Conservation (phyloP, 208 protist genomes). For the Herpetomonas samuelpessoai region DNA sequence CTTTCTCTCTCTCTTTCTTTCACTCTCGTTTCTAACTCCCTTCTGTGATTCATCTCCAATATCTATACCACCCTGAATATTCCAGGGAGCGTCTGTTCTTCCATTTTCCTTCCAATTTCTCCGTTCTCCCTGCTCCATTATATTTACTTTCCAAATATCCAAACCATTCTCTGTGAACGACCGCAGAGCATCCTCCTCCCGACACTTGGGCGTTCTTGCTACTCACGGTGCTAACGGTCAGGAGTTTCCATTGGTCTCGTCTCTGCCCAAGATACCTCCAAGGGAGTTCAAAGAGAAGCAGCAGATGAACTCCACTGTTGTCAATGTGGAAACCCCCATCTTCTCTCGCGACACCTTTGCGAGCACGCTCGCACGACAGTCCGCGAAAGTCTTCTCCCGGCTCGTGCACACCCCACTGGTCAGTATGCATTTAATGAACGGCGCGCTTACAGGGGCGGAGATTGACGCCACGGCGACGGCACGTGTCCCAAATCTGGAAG, state of each 20-base stretch:
- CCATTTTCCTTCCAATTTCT: no score
- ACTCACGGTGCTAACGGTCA: no score
- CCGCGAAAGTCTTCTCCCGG: constrained; percentile 27
- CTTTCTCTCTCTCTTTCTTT: constrained; percentile 4
- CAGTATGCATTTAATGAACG: constrained; percentile 21
- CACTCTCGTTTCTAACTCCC: neutral
- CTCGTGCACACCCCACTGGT: constrained; percentile 49
- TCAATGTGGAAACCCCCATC: constrained; percentile 38
- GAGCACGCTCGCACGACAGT: constrained; percentile 30
- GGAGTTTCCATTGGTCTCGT: no score
- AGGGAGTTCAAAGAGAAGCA: no score
- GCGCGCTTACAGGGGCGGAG: constrained; percentile 17
- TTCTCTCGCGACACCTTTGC: constrained; percentile 53
- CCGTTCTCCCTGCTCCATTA: no score
- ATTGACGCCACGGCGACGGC: constrained; percentile 32
- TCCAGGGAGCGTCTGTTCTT: no score
- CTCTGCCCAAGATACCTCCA: no score
- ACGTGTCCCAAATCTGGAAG: constrained; percentile 26
- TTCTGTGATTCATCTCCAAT: constrained; percentile 6
- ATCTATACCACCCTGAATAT: neutral
- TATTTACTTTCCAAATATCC: no score
- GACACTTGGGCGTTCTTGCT: no score
- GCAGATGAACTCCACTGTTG: constrained; percentile 4
- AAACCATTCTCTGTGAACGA: no score
- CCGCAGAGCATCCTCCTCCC: no score